Base-by-base conservation (phyloP, 345 rosid species). In the Passiflora organensis region DNA sequence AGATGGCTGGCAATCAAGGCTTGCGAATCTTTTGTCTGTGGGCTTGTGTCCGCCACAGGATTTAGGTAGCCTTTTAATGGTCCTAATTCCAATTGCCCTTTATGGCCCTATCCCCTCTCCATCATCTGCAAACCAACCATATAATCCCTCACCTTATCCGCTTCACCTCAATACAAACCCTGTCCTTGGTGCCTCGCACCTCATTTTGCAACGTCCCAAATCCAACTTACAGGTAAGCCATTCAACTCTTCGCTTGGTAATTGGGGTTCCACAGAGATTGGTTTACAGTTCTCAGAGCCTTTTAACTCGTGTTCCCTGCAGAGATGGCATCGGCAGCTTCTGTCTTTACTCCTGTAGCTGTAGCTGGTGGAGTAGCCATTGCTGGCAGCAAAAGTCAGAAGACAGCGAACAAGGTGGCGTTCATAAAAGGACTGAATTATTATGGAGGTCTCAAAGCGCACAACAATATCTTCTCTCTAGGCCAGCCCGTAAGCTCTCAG, bases 371-470 rank as follows among this genome's bases (percentile, higher is more conserved):
- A 39, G 50, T 53, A 12, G 66, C 56, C n/a, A 58, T 41, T 41
- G 28, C 22, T 14, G 39, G 47, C 2, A 39, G 32, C 44, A 37
- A 61, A 64, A 17, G 25, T 21, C 49, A 48, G 67, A 39, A 56
- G 67, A 22, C 44, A 16, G 37, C 42, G 44, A 32, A 38, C 25
- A 63, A 62, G 9, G 73, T 78, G 56, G 55, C 48, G 16, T 59
- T 54, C 75, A 32, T 80, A 5, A 44, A 66, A 24, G 85, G 85
- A 9, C 20, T 78, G 53, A 83, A 70, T 62, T 51, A 75, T 2
- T 74, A 52, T 25, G 77, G 64, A 22, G 89, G 86, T 15, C 75
- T 80, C 18, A 80, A 78, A 46, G 80, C 86, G 49, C 63, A 65
- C 20, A 76, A 72, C 76, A 48, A 34, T 44, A 58, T 78, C 55